Evolutionary conservation across 352 stramenopile species (phyloP), one percentile per base, ranked within the genome.

Genomic region (Vaucheria bursata): DNA sequence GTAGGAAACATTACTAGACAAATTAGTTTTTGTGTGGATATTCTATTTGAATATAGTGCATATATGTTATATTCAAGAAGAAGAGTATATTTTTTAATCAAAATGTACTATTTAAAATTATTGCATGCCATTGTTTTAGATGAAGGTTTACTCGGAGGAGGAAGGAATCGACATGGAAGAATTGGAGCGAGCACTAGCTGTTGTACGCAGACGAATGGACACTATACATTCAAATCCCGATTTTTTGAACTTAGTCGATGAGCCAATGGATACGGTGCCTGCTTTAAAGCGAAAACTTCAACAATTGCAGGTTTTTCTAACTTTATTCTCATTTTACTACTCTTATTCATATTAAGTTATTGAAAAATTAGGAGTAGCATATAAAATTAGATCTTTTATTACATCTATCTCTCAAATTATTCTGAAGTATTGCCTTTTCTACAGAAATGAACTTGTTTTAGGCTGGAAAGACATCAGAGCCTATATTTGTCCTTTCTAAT

Each of bases 281-380:
- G 81, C 67, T 37, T 72, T 89, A 25, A 84, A 86, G 29, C 52
- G 83, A 5, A 87, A 87, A 67, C 85, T 96, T 3, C 90, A 97
- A 52, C 87, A 92, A 68, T 85, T 96, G 12, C 77, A 68, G 53
- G 53, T 68, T 31, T 12, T 12, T n/a, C n/a, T n/a, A n/a, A n/a
- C n/a, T n/a, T n/a, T n/a, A n/a, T n/a, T n/a, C n/a, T n/a, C n/a
- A n/a, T n/a, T n/a, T n/a, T n/a, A n/a, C n/a, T n/a, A n/a, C n/a
- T n/a, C n/a, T n/a, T n/a, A n/a, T n/a, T n/a, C n/a, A n/a, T n/a
- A n/a, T n/a, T n/a, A n/a, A n/a, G n/a, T n/a, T n/a, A n/a, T n/a
- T n/a, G n/a, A n/a, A n/a, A n/a, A n/a, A n/a, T n/a, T n/a, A n/a
- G n/a, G n/a, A n/a, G n/a, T n/a, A n/a, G n/a, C n/a, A n/a, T n/a